phyloP scores from a whole-genome alignment of 805 yeast species.

The Schizosaccharomyces cryophilus region DNA sequence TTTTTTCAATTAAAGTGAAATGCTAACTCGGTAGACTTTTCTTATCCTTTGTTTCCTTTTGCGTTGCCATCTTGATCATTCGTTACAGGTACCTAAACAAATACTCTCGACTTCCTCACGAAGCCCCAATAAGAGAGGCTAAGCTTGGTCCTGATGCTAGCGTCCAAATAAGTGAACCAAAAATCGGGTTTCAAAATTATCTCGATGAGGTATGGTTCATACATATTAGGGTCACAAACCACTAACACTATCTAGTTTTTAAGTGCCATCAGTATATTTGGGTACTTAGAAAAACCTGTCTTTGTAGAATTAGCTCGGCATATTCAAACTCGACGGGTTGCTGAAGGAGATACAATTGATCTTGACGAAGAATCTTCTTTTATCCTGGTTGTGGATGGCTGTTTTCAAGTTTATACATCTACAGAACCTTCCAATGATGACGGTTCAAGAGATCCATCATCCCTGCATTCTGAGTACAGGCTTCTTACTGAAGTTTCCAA shows the following conservation, averaged over 20 bases:
- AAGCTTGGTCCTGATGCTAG: conserved; percentile 24
- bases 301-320: conserved; percentile 79
- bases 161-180: conserved; percentile 11
- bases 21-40: not conserved
- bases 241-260: conserved; percentile 23
- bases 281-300: conserved; percentile 71
- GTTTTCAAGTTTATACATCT: conserved; percentile 50
- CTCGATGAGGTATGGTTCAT: conserved; percentile 31
- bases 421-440: conserved; percentile 4
- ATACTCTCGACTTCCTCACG: conserved; percentile 32
- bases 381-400: conserved; percentile 79
- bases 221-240: not conserved
- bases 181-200: conserved; percentile 34
- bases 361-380: conserved; percentile 62
- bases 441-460: not conserved
- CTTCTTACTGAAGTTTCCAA: conserved; percentile 10
- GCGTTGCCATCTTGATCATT: conserved; percentile 11
- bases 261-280: conserved; percentile 78
- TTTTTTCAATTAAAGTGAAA: not conserved
- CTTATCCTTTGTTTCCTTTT: not conserved
- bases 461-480: conserved; percentile 3
- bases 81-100: conserved; percentile 39
- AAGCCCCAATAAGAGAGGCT: conserved; percentile 21
- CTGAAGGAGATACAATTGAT: conserved; percentile 48
- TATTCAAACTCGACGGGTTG: conserved; percentile 69